Conservation (phyloP, 345 rosid species). For the Aquilaria malaccensis region DNA sequence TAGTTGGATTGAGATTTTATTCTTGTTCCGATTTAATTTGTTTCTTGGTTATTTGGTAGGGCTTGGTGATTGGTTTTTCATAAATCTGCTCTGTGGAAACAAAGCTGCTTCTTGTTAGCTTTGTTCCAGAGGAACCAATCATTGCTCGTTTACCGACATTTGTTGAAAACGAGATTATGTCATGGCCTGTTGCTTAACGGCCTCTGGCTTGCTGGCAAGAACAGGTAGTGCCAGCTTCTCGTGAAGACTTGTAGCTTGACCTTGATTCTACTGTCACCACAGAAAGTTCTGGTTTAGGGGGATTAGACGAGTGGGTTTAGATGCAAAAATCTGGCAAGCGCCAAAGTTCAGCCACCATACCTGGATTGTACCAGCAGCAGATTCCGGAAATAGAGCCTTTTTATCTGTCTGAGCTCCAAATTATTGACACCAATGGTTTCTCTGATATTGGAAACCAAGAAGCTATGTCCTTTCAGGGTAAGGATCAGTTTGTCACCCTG, state of each 20-base stretch:
- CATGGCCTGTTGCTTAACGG: too few relatives aligned
- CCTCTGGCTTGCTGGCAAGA: too few relatives aligned
- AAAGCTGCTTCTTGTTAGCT: neutral
- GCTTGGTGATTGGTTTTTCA: constrained; percentile 11
- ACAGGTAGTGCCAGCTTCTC: neutral
- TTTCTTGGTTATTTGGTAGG: constrained; percentile 4
- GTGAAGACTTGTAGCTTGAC: neutral
- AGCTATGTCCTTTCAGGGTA: constrained; percentile 35
- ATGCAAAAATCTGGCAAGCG: constrained; percentile 78
- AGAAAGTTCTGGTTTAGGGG: constrained; percentile 1
- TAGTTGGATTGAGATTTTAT: neutral
- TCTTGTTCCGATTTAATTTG: neutral
- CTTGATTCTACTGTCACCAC: constrained; percentile 1
- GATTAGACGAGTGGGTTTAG: constrained; percentile 11
- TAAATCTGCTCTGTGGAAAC: neutral
- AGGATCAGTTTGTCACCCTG: constrained; percentile 64
- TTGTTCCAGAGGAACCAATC: neutral
- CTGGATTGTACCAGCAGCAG: constrained; percentile 43
- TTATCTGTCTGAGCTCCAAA: constrained; percentile 39
- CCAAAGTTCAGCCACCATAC: constrained; percentile 42
- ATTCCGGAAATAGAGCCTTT: constrained; percentile 36
- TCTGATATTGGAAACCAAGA: constrained; percentile 49
- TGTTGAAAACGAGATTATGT: too few relatives aligned
- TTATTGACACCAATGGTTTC: constrained; percentile 38
- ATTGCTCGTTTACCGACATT: too few relatives aligned